A percentile compares a stretch with the other conserved stretches of the same genome.
Evolutionary conservation across 768 basidiomycete species (phyloP).

Genomic region (Mycena latifolia): DNA sequence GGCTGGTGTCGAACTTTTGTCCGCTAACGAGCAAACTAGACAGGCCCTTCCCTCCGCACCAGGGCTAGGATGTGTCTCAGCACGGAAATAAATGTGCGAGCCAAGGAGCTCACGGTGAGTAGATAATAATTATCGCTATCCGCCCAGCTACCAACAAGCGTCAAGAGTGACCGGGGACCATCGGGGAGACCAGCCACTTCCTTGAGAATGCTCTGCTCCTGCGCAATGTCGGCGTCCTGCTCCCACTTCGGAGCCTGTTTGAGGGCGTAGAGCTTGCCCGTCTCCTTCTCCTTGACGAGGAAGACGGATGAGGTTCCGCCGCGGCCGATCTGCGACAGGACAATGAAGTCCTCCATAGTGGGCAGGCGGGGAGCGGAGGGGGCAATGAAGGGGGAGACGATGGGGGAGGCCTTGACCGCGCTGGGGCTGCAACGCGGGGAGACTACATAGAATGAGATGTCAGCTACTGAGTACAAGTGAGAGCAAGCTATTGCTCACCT

Average conservation of each 20-base stretch:
- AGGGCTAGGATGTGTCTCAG: neutral
- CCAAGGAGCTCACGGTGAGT: neutral
- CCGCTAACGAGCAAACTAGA: neutral
- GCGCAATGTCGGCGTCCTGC: neutral
- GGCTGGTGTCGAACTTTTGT: neutral
- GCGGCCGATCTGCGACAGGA: neutral
- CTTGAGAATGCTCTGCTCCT: neutral
- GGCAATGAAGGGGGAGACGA: neutral
- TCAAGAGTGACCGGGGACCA: neutral
- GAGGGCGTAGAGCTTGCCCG: conserved; percentile 34
- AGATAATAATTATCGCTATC: neutral
- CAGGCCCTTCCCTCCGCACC: conserved; percentile 2
- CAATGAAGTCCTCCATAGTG: neutral
- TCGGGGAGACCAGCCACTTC: neutral
- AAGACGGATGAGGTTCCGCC: conserved; percentile 29
- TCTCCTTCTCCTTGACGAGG: conserved; percentile 36
- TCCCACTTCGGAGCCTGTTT: neutral
- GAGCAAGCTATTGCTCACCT: neutral
- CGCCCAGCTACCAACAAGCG: neutral
- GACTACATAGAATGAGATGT: neutral
- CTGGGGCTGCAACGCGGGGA: neutral
- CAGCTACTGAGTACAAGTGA: neutral
- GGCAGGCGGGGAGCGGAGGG: neutral
- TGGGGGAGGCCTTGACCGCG: no score
- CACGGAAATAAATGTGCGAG: neutral